Evolutionary conservation across 768 basidiomycete species (phyloP).

Genomic region (Amylocystis lapponica): DNA sequence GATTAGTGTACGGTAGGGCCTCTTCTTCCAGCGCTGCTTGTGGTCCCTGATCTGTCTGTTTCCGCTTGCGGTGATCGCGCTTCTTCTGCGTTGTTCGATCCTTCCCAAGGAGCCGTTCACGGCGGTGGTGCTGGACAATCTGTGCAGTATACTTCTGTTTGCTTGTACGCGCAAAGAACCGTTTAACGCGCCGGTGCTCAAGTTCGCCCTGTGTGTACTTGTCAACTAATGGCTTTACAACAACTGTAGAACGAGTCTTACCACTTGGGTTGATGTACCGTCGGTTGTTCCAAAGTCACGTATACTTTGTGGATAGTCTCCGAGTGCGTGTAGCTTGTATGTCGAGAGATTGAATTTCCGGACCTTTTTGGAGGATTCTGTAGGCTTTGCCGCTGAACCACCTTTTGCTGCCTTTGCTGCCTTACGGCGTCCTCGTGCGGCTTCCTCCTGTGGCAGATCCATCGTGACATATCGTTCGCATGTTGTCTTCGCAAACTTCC

Average conservation of each 20-base stretch:
- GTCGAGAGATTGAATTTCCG: constrained; percentile 15
- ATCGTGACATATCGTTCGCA: constrained; percentile 22
- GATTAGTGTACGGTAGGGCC: constrained; percentile 6
- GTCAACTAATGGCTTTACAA: no score
- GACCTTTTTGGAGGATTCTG: not conserved
- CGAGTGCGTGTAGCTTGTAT: constrained; percentile 23
- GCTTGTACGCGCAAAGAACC: constrained; percentile 29
- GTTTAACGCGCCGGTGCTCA: constrained; percentile 32
- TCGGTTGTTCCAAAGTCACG: constrained; percentile 16
- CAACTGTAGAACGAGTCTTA: not conserved
- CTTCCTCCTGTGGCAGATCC: constrained; percentile 34
- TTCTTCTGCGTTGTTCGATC: constrained; percentile 6
- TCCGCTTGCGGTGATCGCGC: not conserved
- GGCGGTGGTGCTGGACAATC: constrained; percentile 1
- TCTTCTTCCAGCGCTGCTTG: not conserved
- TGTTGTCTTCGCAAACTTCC: constrained; percentile 25
- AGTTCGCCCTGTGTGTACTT: constrained; percentile 29
- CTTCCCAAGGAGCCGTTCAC: not conserved
- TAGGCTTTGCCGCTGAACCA: no score
- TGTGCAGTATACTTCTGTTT: constrained; percentile 15
- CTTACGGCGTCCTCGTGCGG: constrained; percentile 12
- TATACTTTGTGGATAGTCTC: constrained; percentile 12
- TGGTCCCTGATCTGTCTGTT: no score
- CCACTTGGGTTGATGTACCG: not conserved
- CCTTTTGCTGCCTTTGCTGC: not conserved